These are phyloP conservation scores for Polytolypa hystricis DNA, from an alignment of 2,329 filamentous ascomycete genomes.

Conservation along the genomic window DNA sequence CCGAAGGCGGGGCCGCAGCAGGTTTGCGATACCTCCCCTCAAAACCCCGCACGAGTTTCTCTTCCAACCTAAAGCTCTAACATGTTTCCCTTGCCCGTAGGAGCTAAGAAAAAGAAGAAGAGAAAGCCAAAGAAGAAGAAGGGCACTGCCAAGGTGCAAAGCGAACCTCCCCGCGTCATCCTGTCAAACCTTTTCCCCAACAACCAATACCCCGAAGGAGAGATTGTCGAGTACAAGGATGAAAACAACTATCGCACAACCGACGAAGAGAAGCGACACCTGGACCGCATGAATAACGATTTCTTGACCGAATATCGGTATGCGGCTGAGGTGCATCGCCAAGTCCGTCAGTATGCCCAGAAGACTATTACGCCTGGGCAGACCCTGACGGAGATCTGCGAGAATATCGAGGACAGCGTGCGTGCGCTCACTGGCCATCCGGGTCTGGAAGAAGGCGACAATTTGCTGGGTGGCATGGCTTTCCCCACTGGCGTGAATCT, in stretches of 20 bases:
- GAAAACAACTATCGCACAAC: constrained; percentile 73
- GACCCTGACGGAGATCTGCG: constrained; percentile 68
- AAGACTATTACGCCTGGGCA: constrained; percentile 72
- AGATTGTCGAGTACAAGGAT: constrained; percentile 65
- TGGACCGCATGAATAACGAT: constrained; percentile 69
- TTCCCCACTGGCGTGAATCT: constrained; percentile 77
- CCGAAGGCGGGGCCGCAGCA: constrained; percentile 29
- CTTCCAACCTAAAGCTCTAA: constrained; percentile 1
- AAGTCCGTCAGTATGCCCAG: constrained; percentile 75
- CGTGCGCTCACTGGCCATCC: constrained; percentile 64
- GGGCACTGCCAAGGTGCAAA: constrained; percentile 53
- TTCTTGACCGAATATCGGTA: constrained; percentile 73
- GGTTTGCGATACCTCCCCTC: constrained; percentile 17
- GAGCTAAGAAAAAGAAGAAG: constrained; percentile 78
- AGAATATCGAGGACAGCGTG: constrained; percentile 77
- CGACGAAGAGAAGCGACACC: constrained; percentile 70
- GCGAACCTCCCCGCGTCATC: constrained; percentile 63
- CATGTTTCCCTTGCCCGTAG: too few species aligned
- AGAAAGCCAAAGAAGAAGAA: constrained; percentile 62
- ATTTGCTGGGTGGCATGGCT: constrained; percentile 67
- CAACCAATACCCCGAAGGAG: constrained; percentile 61
- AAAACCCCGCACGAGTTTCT: constrained; percentile 4
- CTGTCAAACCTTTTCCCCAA: constrained; percentile 64
- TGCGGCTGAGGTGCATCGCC: constrained; percentile 78
- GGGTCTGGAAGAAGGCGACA: constrained; percentile 67